Evolutionary conservation across 2,329 filamentous ascomycete species (phyloP).

Genomic region (Magnaporthiopsis rhizophila): DNA sequence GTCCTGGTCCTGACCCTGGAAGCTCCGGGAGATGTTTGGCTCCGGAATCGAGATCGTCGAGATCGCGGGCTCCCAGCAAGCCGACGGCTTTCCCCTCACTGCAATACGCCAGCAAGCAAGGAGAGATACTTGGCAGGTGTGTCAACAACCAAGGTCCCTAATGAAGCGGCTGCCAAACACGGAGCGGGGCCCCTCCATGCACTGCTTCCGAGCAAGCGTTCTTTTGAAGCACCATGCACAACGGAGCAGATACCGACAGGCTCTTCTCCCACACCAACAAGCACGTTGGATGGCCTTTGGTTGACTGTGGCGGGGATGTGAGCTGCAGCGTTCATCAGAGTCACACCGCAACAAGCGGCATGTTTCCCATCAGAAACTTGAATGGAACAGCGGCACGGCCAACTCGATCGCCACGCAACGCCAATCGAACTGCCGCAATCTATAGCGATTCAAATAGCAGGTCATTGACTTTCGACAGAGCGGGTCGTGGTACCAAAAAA

Average conservation of each 20-base stretch:
- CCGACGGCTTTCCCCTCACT: neutral
- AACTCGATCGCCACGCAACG: neutral
- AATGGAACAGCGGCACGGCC: neutral
- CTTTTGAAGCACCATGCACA: neutral
- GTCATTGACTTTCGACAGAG: neutral
- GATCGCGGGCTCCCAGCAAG: neutral
- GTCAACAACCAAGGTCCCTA: neutral
- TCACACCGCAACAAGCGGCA: neutral
- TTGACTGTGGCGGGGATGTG: neutral
- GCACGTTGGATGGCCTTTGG: neutral
- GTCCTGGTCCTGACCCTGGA: neutral
- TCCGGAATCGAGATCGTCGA: neutral
- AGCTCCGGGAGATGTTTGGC: neutral
- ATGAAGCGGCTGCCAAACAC: neutral
- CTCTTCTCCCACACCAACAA: neutral
- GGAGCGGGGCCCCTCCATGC: neutral
- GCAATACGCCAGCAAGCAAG: neutral
- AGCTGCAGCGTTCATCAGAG: neutral
- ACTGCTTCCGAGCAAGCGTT: neutral
- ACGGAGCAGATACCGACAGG: neutral
- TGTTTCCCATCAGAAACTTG: neutral
- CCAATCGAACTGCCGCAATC: neutral
- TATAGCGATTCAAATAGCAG: neutral
- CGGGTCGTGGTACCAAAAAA: too few relatives aligned
- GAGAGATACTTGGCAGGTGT: neutral